These are phyloP conservation scores for Pseudogymnoascus sp. DNA, from an alignment of 2,329 filamentous ascomycete genomes.

Conservation along the genomic window DNA sequence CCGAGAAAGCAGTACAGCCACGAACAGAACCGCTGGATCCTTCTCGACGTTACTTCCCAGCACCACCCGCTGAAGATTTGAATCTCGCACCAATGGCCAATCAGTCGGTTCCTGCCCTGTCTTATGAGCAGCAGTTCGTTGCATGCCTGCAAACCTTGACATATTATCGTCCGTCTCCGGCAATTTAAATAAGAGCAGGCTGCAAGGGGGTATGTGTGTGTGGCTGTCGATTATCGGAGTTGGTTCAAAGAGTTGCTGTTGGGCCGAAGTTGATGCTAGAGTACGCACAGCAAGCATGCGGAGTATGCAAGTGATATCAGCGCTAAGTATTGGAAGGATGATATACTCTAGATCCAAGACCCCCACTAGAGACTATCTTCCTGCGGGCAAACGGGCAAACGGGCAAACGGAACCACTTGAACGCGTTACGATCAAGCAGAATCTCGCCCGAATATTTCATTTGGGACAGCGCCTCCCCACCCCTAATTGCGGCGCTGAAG, in stretches of 20 bases:
- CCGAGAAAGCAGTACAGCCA: not conserved
- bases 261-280: not conserved
- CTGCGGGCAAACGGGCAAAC: not conserved
- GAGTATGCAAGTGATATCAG: not conserved
- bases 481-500: not conserved
- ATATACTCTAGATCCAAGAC: not conserved
- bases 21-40: not conserved
- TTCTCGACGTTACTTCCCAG: not conserved
- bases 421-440: not conserved
- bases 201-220: not conserved
- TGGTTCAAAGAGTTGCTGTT: not conserved
- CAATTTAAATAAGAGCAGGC: not conserved
- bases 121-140: not conserved
- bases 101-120: not conserved
- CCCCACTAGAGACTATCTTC: not conserved
- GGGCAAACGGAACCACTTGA: too few relatives aligned
- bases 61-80: not conserved
- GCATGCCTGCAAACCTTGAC: too few relatives aligned
- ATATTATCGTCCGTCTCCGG: not conserved
- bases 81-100: not conserved
- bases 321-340: not conserved
- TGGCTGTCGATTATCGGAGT: not conserved
- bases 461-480: not conserved
- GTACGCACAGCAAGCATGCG: too few relatives aligned
- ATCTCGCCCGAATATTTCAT: not conserved